phyloP scores from a whole-genome alignment of 495 filamentous ascomycete species.

The Patellaria atrata region DNA sequence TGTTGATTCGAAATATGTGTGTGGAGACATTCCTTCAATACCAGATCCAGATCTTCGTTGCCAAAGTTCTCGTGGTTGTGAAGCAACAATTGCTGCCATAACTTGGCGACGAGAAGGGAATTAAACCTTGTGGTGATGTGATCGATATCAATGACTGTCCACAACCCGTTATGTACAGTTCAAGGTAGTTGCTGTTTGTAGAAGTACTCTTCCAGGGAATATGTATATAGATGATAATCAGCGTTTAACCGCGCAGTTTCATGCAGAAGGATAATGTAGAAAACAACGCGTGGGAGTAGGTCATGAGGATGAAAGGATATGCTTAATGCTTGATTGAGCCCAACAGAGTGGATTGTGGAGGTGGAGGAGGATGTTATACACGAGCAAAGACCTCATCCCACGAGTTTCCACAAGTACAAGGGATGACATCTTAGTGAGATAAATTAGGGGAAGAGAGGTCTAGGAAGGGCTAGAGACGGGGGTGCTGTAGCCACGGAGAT shows the following conservation, averaged over 20 bases:
- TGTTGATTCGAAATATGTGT: slow-evolving; percentile 14
- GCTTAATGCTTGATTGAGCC: slow-evolving; percentile 11
- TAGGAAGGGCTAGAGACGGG: slow-evolving; percentile 12
- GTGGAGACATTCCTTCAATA: too few relatives aligned
- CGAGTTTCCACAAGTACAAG: too few relatives aligned
- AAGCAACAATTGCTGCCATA: slow-evolving; percentile 20
- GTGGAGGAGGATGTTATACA: slow-evolving; percentile 18
- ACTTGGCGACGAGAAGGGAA: too few relatives aligned
- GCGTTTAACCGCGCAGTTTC: too few relatives aligned
- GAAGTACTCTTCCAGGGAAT: too few relatives aligned
- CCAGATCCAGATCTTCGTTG: slow-evolving; percentile 16
- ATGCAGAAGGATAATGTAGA: slow-evolving; percentile 13
- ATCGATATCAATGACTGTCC: too few relatives aligned
- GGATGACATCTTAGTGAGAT: too few relatives aligned
- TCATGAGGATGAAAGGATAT: slow-evolving; percentile 19
- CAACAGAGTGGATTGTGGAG: slow-evolving; percentile 9
- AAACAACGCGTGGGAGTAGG: slow-evolving; percentile 18
- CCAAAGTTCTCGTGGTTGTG: slow-evolving; percentile 21
- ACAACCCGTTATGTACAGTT: too few relatives aligned
- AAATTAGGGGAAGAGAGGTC: too few relatives aligned
- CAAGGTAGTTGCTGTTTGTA: too few relatives aligned
- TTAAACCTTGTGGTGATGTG: too few relatives aligned
- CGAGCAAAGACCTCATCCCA: slow-evolving; percentile 15
- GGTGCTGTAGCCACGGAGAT: slow-evolving; percentile 12
- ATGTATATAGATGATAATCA: too few relatives aligned